These are phyloP conservation scores for Naganishia cerealis DNA, from an alignment of 1,284 basidiomycete species.

Conservation along the genomic window DNA sequence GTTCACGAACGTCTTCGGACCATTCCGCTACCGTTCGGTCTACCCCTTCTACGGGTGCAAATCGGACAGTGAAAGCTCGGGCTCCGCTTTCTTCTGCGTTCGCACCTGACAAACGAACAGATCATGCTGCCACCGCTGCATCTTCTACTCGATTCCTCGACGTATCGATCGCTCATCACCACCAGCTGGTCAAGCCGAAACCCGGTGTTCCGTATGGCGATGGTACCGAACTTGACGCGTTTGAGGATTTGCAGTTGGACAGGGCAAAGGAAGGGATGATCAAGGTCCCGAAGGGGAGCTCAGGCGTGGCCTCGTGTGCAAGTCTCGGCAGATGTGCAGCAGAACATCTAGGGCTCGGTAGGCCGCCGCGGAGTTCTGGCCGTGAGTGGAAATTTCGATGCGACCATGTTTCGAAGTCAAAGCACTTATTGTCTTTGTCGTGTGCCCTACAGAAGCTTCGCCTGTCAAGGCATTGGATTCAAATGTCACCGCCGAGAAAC, in stretches of 20 bases:
- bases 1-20: constrained; percentile 12
- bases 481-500: constrained; percentile 15
- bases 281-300: not conserved
- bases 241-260: constrained; percentile 86
- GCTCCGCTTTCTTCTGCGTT: constrained; percentile 6
- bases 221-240: constrained; percentile 84
- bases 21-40: not conserved
- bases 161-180: constrained; percentile 40
- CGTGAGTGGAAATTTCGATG: constrained; percentile 1
- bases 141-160: not conserved
- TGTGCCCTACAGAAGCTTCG: not conserved
- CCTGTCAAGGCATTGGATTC: not conserved
- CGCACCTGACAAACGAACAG: not conserved
- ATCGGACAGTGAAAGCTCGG: not conserved
- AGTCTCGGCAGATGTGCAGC: constrained; percentile 17
- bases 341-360: constrained; percentile 23
- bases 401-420: not conserved
- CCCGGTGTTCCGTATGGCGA: constrained; percentile 76
- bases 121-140: not conserved
- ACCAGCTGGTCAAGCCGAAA: constrained; percentile 68
- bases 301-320: not conserved
- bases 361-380: constrained; percentile 7
- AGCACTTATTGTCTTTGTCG: not conserved
- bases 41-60: constrained; percentile 3
- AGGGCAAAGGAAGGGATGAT: constrained; percentile 52